phyloP scores from a whole-genome alignment of 306 rosid species.

The Betula pendula region DNA sequence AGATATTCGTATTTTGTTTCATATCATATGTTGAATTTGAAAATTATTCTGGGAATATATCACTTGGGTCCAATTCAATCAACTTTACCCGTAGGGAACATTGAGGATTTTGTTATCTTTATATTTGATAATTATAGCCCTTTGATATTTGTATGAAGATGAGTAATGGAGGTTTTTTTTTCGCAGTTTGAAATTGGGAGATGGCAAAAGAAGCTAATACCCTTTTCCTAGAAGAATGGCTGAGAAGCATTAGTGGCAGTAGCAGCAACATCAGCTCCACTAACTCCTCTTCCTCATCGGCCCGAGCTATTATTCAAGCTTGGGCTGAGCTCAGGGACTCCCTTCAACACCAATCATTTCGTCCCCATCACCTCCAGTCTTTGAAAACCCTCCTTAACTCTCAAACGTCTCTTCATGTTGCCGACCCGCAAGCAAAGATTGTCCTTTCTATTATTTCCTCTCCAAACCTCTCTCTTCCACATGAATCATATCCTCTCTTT shows the following conservation, averaged over 20 bases:
- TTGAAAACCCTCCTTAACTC: conserved; percentile 65
- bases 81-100: neutral
- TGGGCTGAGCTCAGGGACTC: conserved; percentile 76
- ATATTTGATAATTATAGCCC: neutral
- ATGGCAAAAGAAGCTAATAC: conserved; percentile 52
- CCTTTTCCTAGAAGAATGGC: conserved; percentile 74
- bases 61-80: neutral
- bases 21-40: neutral
- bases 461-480: conserved; percentile 45
- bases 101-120: neutral
- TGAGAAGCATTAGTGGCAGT: conserved; percentile 47
- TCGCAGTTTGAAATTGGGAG: conserved; percentile 6
- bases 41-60: neutral
- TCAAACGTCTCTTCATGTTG: conserved; percentile 69
- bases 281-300: conserved; percentile 46
- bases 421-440: conserved; percentile 82
- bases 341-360: conserved; percentile 46
- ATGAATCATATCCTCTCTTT: conserved; percentile 50
- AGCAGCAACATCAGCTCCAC: conserved; percentile 28
- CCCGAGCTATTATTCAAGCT: conserved; percentile 76
- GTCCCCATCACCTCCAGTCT: conserved; percentile 50
- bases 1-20: neutral
- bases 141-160: neutral
- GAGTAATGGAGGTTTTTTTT: neutral
- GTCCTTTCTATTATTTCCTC: conserved; percentile 60